Conservation (phyloP, 2,329 filamentous ascomycete species). For the Alternaria novae-zelandiae region DNA sequence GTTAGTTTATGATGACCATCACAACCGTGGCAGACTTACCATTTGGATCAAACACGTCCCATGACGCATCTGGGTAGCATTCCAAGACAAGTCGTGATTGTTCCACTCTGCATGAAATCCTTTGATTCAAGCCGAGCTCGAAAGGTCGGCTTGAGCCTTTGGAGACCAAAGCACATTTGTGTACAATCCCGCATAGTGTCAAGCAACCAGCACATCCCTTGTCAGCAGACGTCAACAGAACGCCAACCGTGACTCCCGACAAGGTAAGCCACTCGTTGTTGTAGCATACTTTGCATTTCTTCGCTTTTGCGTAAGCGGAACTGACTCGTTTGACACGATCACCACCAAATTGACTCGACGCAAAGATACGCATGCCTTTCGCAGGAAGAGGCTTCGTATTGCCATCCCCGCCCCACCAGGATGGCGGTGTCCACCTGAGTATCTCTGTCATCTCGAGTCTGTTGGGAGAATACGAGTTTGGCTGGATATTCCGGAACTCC, state of each 20-base stretch:
- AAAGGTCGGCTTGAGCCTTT: background rate
- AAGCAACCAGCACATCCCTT: slow-evolving; percentile 9
- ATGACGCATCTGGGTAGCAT: background rate
- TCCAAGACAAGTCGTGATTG: background rate
- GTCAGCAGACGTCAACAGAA: background rate
- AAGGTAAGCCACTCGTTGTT: background rate
- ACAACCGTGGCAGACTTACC: background rate
- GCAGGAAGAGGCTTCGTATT: background rate
- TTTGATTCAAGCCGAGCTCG: background rate
- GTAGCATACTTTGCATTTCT: background rate
- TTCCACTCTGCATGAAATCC: background rate
- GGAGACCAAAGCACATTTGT: background rate
- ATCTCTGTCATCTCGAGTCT: background rate
- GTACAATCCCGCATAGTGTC: background rate
- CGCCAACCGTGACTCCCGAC: background rate
- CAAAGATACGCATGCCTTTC: background rate
- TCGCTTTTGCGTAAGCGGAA: slow-evolving; percentile 3
- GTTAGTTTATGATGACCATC: background rate
- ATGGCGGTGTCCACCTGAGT: slow-evolving; percentile 1
- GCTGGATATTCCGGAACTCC: background rate
- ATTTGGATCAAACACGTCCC: background rate
- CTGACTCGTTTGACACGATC: background rate
- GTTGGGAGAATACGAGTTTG: background rate
- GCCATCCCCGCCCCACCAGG: background rate
- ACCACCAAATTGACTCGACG: background rate